Percentiles rank a stretch among this genome's conserved stretches.
Conservation (phyloP, 495 filamentous ascomycete genomes). For the Astrocystis sublimbata region DNA sequence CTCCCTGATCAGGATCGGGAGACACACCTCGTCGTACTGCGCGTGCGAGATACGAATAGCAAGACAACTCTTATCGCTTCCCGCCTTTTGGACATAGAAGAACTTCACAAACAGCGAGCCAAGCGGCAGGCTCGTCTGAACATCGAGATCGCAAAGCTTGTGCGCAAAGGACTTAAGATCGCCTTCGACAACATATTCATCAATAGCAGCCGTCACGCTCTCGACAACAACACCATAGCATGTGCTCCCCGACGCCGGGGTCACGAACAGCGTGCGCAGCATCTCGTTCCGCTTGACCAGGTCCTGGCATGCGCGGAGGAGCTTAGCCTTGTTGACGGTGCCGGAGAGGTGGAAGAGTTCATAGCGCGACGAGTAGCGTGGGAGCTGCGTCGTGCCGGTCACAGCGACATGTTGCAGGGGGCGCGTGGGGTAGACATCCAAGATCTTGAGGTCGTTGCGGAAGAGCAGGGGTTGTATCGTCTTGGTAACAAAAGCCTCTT, state of each 20-base stretch:
- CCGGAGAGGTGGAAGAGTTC: conserved; percentile 40
- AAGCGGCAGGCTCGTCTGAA: conserved; percentile 54
- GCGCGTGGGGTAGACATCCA: conserved; percentile 61
- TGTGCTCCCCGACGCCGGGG: conserved; percentile 46
- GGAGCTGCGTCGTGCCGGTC: conserved; percentile 57
- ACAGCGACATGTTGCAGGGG: conserved; percentile 67
- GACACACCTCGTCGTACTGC: conserved; percentile 72
- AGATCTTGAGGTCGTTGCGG: conserved; percentile 47
- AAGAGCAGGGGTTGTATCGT: conserved; percentile 38
- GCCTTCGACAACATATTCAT: conserved; percentile 55
- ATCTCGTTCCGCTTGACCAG: conserved; percentile 63
- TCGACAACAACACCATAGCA: conserved; percentile 66
- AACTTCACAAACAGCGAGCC: conserved; percentile 66
- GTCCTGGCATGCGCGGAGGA: conserved; percentile 37
- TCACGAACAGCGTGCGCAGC: conserved; percentile 70
- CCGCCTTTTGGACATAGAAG: conserved; percentile 56
- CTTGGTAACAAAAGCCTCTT: conserved; percentile 30
- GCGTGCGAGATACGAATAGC: conserved; percentile 70
- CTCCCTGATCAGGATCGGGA: conserved; percentile 59
- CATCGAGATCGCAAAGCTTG: conserved; percentile 50
- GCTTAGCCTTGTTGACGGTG: conserved; percentile 27
- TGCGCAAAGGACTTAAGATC: conserved; percentile 54
- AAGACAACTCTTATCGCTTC: conserved; percentile 55
- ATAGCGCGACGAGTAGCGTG: conserved; percentile 47
- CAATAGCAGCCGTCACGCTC: conserved; percentile 52